Evolutionary conservation across 306 rosid genomes (phyloP), one percentile per base, ranked within the genome.

Genomic region (apple (Malus domestica)): DNA sequence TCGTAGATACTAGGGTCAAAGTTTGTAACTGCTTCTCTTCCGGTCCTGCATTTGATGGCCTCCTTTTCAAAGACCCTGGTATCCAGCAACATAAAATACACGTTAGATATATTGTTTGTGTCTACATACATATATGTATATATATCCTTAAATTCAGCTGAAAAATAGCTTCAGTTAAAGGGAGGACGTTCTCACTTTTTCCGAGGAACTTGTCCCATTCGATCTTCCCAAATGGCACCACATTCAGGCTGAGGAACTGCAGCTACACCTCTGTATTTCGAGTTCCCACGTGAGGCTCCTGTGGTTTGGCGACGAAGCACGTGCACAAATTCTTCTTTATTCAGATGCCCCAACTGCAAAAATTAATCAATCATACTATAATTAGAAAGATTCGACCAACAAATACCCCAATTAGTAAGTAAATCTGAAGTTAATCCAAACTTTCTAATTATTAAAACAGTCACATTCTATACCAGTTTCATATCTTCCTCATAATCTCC

Each of bases 401-500:
- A 51, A 51, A 51, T 51, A 15, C 8, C 6, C 20, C 55, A 51
- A 15, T 49, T 46, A 27, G 35, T 44, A 45, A 22, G 8, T 6
- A n/a, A 29, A 64, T 32, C 19, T 51, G 40, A 20, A 13, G n/a
- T 2, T 16, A 33, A 52, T 19, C 27, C 55, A 54, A 40, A 46
- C 59, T 64, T 8, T 7, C 4, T 20, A 72, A 15, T 76, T 5
- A 23, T n/a, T 46, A 46, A 44, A 70, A 33, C 27, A 61, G 5
- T 8, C 51, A 32, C 14, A 42, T 58, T 72, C 59, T 27, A 23
- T 62, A 85, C 91, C 79, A 79, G 89, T 51, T 79, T 83, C 84
- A 85, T 73, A 57, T 88, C 91, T 65, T 88, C 87, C 8, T 71
- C 87, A 65, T 88, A 88, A 64, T 88, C 89, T 35, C 13, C 72